phyloP scores from a whole-genome alignment of 768 basidiomycete genomes.

The Mycena haematopus region DNA sequence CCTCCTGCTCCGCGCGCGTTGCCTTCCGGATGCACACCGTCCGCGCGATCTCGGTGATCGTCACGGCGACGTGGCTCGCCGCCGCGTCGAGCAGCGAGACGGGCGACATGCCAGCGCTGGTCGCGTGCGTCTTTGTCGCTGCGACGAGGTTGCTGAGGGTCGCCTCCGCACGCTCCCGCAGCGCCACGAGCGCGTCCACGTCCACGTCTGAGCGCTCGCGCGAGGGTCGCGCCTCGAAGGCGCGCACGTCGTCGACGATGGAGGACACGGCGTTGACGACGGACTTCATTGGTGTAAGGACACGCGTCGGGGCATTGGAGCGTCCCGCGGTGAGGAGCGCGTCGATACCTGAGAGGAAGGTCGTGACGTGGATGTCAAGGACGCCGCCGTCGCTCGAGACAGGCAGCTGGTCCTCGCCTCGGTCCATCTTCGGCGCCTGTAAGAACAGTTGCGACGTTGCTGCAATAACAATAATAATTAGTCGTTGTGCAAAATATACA shows the following conservation, averaged over 20 bases:
- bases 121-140: conserved; percentile 91
- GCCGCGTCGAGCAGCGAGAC: conserved; percentile 96
- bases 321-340: conserved; percentile 83
- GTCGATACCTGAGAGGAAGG: conserved; percentile 92
- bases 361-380: conserved; percentile 87
- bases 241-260: conserved; percentile 85
- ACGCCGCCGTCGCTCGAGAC: conserved; percentile 87
- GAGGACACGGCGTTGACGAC: conserved; percentile 89
- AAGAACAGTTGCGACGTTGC: conserved; percentile 93
- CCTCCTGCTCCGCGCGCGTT: conserved; percentile 74
- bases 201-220: conserved; percentile 70
- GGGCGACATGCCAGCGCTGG: conserved; percentile 89
- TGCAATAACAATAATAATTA: conserved; percentile 45
- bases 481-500: not conserved
- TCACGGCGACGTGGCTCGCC: conserved; percentile 88
- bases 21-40: conserved; percentile 81
- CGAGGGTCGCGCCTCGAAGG: conserved; percentile 71
- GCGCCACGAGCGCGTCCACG: conserved; percentile 60
- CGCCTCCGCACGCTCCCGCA: conserved; percentile 81
- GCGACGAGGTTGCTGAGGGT: conserved; percentile 90
- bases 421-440: conserved; percentile 75
- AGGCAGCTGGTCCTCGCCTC: conserved; percentile 83
- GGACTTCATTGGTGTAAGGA: conserved; percentile 90
- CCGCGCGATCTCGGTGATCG: conserved; percentile 88
- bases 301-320: conserved; percentile 86